Evolutionary conservation across 1,284 basidiomycete genomes (phyloP).

Genomic region (Somion occarium): DNA sequence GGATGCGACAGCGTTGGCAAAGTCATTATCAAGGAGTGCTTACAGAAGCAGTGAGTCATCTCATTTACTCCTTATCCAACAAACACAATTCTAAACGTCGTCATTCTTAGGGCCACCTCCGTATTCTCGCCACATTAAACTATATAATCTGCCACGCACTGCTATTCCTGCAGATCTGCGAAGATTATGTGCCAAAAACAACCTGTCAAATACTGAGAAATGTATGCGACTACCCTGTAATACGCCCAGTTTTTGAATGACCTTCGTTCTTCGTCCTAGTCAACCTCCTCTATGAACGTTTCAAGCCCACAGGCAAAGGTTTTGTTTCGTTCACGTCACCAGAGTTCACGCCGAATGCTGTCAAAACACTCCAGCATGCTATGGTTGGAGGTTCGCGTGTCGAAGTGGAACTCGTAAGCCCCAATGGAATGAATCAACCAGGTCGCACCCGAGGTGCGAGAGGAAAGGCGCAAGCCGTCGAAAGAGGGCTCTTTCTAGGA

Average conservation of each 20-base stretch:
- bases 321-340: slow-evolving; percentile 46
- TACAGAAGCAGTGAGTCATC: too few species aligned
- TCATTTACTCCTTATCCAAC: too few species aligned
- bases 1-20: too few species aligned
- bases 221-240: slow-evolving; percentile 43
- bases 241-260: neutral
- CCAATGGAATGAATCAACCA: slow-evolving; percentile 2
- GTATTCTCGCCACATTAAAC: slow-evolving; percentile 32
- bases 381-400: slow-evolving; percentile 41
- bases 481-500: slow-evolving; percentile 39
- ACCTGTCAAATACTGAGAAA: slow-evolving; percentile 47
- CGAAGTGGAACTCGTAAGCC: slow-evolving; percentile 13
- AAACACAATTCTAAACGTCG: too few species aligned
- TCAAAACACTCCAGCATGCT: slow-evolving; percentile 37
- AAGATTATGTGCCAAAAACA: slow-evolving; percentile 41
- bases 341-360: slow-evolving; percentile 37
- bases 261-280: slow-evolving; percentile 34
- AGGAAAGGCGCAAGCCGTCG: slow-evolving; percentile 36
- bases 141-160: slow-evolving; percentile 46
- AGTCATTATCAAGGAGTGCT: too few species aligned
- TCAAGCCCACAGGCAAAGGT: slow-evolving; percentile 52
- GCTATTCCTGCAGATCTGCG: slow-evolving; percentile 52
- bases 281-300: slow-evolving; percentile 52
- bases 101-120: too few species aligned
- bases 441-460: slow-evolving; percentile 35